Percentiles rank a stretch among this genome's conserved stretches.
Conservation (phyloP, 345 rosid species). For the Citrus maxima region DNA sequence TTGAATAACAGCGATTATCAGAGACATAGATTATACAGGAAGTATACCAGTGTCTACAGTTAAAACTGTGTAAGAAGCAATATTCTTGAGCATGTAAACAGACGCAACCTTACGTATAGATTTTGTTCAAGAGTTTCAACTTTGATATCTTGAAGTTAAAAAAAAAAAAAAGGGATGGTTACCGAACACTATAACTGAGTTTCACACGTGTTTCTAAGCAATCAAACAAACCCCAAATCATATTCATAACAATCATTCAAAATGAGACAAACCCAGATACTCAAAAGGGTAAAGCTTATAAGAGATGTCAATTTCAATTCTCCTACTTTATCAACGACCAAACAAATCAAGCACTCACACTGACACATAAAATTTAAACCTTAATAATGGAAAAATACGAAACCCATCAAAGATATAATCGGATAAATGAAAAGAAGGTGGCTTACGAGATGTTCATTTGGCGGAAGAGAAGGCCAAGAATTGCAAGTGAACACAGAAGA, state of each 20-base stretch:
- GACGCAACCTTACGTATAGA: background rate
- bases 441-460: conserved; percentile 84
- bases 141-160: background rate
- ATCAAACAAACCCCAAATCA: background rate
- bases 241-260: background rate
- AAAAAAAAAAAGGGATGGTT: background rate
- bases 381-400: background rate
- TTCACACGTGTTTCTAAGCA: background rate
- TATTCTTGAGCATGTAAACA: background rate
- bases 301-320: background rate
- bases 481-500: conserved; percentile 97
- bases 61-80: background rate
- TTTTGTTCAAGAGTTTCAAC: background rate
- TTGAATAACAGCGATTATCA: background rate
- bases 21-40: background rate
- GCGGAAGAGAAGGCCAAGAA: conserved; percentile 97
- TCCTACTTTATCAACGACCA: background rate
- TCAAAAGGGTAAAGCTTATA: background rate
- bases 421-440: background rate
- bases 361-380: background rate
- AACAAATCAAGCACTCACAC: background rate
- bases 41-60: background rate
- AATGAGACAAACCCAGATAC: background rate
- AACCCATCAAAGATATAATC: background rate
- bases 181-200: background rate